phyloP scores from a whole-genome alignment of 306 rosid species.

The Cyamopsis tetragonoloba region DNA sequence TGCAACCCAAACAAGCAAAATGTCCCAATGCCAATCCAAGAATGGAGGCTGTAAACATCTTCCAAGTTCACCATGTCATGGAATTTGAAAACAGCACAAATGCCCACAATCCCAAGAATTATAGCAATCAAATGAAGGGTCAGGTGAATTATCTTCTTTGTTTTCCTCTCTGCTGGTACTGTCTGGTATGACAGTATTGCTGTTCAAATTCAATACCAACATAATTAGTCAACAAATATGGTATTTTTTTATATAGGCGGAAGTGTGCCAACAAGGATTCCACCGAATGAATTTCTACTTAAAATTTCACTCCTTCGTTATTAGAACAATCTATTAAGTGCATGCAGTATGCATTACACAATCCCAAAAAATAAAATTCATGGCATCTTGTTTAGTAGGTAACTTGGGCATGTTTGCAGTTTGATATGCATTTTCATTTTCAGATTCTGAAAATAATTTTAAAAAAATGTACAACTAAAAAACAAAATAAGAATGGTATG shows the following conservation, averaged over 20 bases:
- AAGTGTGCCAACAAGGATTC: too few relatives aligned
- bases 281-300: too few relatives aligned
- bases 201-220: slow-evolving; percentile 33
- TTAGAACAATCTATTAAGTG: too few relatives aligned
- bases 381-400: neutral
- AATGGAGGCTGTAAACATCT: slow-evolving; percentile 67
- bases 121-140: slow-evolving; percentile 53
- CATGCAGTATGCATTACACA: too few relatives aligned
- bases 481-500: too few relatives aligned
- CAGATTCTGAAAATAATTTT: too few relatives aligned
- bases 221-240: neutral
- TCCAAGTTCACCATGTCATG: slow-evolving; percentile 46
- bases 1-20: slow-evolving; percentile 53
- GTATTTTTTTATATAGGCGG: too few relatives aligned
- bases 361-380: too few relatives aligned
- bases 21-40: slow-evolving; percentile 87
- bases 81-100: slow-evolving; percentile 73
- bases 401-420: too few relatives aligned
- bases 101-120: slow-evolving; percentile 54
- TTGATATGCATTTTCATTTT: too few relatives aligned
- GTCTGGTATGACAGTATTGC: slow-evolving; percentile 75
- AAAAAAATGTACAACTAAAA: too few relatives aligned
- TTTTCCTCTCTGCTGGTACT: neutral
- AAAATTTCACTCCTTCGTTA: too few relatives aligned
- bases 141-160: slow-evolving; percentile 55